Evolutionary conservation across 257 asterid genomes (phyloP).

Genomic region (Solanum pimpinellifolium): DNA sequence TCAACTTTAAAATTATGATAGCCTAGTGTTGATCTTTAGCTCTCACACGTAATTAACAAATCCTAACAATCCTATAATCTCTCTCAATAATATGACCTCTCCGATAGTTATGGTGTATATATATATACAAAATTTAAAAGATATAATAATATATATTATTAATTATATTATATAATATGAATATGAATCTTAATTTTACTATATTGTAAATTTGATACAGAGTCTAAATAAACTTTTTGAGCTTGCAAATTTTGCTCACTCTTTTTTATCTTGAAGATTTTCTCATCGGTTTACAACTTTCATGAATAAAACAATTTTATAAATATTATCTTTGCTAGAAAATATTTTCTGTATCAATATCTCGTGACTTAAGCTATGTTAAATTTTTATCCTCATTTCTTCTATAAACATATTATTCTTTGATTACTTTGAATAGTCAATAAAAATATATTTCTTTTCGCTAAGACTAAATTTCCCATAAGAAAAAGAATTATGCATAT

Average conservation of each 20-base stretch:
- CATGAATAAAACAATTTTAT: too few species aligned
- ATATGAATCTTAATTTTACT: background rate
- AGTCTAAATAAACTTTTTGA: too few species aligned
- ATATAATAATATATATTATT: too few species aligned
- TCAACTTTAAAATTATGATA: background rate
- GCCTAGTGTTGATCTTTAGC: background rate
- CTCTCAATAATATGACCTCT: background rate
- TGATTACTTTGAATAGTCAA: background rate
- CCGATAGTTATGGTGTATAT: background rate
- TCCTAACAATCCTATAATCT: background rate
- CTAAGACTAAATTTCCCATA: background rate
- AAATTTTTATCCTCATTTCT: background rate
- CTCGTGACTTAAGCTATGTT: background rate
- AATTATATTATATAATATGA: too few species aligned
- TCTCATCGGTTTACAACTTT: too few species aligned
- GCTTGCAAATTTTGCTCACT: background rate
- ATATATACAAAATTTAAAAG: too few species aligned
- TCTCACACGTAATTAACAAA: background rate
- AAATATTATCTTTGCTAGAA: too few species aligned
- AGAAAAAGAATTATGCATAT: background rate
- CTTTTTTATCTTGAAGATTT: background rate
- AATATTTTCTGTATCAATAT: too few species aligned
- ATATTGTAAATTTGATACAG: background rate
- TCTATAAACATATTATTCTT: background rate
- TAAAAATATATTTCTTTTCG: too few species aligned